Evolutionary conservation across 305 asterid genomes (phyloP).

Genomic region (Solanum hybrid): DNA sequence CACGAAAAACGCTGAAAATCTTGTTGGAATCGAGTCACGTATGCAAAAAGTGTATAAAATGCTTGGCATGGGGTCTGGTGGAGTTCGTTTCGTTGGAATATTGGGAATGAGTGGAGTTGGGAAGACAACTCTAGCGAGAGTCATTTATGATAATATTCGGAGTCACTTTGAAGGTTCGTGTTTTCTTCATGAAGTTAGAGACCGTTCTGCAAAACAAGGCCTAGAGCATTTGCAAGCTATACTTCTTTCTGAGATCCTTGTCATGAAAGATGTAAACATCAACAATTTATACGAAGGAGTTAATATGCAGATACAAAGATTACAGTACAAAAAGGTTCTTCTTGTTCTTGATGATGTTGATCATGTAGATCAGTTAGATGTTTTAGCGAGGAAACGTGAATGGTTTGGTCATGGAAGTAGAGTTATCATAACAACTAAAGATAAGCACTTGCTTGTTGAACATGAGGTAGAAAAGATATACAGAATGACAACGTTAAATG

Average conservation of each 20-base stretch:
- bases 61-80: background rate
- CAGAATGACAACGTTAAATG: background rate
- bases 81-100: constrained; percentile 1
- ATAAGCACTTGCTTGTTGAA: constrained; percentile 2
- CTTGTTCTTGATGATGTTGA: constrained; percentile 6
- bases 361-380: background rate
- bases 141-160: background rate
- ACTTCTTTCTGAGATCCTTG: constrained; percentile 3
- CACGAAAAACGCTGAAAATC: background rate
- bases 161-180: background rate
- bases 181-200: constrained; percentile 2
- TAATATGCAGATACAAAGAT: background rate
- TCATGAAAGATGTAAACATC: background rate
- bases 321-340: background rate
- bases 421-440: constrained; percentile 1
- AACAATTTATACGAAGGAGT: background rate
- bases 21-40: background rate
- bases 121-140: constrained; percentile 5
- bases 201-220: background rate
- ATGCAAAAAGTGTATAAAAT: background rate
- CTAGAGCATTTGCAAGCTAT: constrained; percentile 3
- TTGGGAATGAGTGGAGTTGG: constrained; percentile 5
- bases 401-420: constrained; percentile 8
- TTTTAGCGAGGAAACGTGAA: background rate
- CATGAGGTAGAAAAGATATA: background rate